Evolutionary conservation across 805 yeast genomes (phyloP), one percentile per base, ranked within the genome.

Genomic region (Kodamaea leandrae): DNA sequence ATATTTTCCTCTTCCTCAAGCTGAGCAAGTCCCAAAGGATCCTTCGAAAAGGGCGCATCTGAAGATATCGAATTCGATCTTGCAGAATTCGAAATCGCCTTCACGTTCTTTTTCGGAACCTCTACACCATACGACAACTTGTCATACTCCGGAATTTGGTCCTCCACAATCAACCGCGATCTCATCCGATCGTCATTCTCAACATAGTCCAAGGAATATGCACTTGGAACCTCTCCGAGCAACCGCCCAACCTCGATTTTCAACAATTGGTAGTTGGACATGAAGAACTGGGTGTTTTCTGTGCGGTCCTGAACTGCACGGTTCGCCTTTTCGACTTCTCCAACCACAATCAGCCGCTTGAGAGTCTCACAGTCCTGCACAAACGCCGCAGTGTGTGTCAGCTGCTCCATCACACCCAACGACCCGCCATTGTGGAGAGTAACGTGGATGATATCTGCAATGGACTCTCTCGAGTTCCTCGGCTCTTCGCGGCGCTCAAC

Each of bases 111-210:
- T n/a, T n/a, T 26, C 14, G 78, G 77, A 4, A 72, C 68, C 13
- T 61, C 66, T 16, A 69, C 59, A 19, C 60, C 60, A 39, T 71
- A 72, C 0, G 71, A 57, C 9, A 76, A 50, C 37, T 65, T 66
- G 41, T 76, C 74, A 7, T 72, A 65, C 9, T 68, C 72, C 1
- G 70, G 61, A 5, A 71, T 46, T 29, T 76, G 76, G 42, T 74
- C 76, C 42, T 76, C 80, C 14, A 78, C 75, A 4, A 82, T 57
- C 34, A 86, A 54, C 43, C 85, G 65, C 43, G 72, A 80, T 45
- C 90, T 67, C 76, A 78, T 82, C 47, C 91, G 63, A 49, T 82
- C 80, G 20, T 72, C 66, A 24, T 86, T 85, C 55, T 87, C 95
- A 37, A 82, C 78, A 21, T 75, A 72, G 54, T 86, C 95, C 7